These are phyloP conservation scores for Pycnococcus provasolii DNA, from an alignment of 139 green algal genomes.

Conservation along the genomic window DNA sequence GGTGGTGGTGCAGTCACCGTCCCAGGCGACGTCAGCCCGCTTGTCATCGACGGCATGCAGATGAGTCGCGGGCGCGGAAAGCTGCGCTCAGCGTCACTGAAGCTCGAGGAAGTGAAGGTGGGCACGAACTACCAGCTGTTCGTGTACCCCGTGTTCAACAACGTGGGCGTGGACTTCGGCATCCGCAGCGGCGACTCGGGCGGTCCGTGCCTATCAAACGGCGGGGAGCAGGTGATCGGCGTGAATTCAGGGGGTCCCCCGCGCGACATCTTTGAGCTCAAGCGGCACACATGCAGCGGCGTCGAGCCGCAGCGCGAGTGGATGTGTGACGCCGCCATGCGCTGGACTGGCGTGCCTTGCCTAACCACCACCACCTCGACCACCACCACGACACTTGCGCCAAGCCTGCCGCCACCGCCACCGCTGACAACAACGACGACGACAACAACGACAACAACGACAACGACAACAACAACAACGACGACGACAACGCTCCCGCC, in stretches of 20 bases:
- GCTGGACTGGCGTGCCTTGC: background rate
- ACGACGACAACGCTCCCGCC: background rate
- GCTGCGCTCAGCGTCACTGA: background rate
- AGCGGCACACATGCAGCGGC: background rate
- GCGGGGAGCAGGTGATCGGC: background rate
- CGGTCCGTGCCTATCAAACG: background rate
- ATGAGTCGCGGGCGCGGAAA: background rate
- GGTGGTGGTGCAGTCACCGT: background rate
- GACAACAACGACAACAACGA: background rate
- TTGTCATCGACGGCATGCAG: background rate
- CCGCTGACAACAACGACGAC: constrained; percentile 2
- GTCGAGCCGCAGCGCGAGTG: background rate
- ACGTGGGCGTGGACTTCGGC: background rate
- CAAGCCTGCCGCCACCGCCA: background rate
- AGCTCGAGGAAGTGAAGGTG: background rate
- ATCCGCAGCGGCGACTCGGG: background rate
- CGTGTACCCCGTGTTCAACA: background rate
- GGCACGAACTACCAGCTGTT: background rate
- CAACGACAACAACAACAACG: background rate
- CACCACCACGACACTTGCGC: too few species aligned
- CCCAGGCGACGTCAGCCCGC: background rate
- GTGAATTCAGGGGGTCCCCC: background rate
- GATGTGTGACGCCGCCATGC: background rate
- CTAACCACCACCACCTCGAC: too few species aligned
- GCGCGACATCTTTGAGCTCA: background rate